Percentiles rank a stretch among this genome's conserved stretches.
Evolutionary conservation across 768 basidiomycete genomes (phyloP).

Genomic region (Lentinula lateritia): DNA sequence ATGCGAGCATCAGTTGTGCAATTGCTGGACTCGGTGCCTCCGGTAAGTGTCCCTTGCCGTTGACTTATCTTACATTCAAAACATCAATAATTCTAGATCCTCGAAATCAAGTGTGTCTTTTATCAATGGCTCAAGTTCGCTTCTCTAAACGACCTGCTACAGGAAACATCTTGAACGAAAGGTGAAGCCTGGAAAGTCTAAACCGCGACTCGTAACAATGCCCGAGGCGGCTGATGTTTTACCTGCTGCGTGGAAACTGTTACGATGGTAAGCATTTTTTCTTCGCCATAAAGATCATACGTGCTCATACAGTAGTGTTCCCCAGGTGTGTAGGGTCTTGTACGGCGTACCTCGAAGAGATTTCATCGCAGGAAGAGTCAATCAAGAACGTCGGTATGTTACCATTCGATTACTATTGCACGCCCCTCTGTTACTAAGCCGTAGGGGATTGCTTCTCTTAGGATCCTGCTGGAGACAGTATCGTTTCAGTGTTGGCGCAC

Average conservation of each 20-base stretch:
- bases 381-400: conserved; percentile 47
- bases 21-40: conserved; percentile 42
- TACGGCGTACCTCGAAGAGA: conserved; percentile 65
- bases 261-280: conserved; percentile 47
- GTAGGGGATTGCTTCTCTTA: conserved; percentile 12
- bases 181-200: conserved; percentile 42
- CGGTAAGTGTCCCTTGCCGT: conserved; percentile 27
- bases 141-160: background rate
- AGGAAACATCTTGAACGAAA: conserved; percentile 45
- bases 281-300: background rate
- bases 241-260: conserved; percentile 59
- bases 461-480: conserved; percentile 56
- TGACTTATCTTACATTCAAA: background rate
- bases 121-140: background rate
- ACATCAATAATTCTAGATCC: conserved; percentile 28
- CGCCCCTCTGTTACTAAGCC: background rate
- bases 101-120: conserved; percentile 43
- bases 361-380: conserved; percentile 46
- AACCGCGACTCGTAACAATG: conserved; percentile 49
- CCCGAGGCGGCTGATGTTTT: conserved; percentile 32
- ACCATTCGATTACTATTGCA: background rate
- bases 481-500: conserved; percentile 64
- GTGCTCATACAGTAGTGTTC: background rate
- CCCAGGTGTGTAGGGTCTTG: conserved; percentile 66
- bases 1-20: conserved; percentile 41